Evolutionary conservation across 306 rosid species (phyloP), one percentile per base, ranked within the genome.

Genomic region (Clitoria ternatea): DNA sequence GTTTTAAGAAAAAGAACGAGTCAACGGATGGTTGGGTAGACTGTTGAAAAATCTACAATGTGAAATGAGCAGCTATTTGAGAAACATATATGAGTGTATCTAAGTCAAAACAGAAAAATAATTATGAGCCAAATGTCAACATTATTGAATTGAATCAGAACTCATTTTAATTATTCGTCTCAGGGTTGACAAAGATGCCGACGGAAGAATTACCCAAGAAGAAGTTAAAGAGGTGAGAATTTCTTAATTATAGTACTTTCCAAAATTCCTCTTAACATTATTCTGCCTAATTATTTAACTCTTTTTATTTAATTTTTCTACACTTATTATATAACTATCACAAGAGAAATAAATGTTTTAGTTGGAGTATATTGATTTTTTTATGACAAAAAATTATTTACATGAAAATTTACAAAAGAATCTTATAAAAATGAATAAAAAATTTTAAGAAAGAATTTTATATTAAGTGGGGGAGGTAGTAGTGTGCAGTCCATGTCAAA

Each of bases 151-250:
- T 65, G 2, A 27, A 69, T 71, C 47, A 7, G 29, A 49, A 69
- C 32, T 30, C 54, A 56, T 64, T 73, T 60, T 48, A 40, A 48
- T 70, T 32, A 29, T 40, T 35, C 20, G 42, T 55, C 66, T 57
- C 89, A 93, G 97, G 97, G 98, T 93, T 78, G 98, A 93, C 75
- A 90, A 88, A 77, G 76, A 93, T 66, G 96, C 92, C 2, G 98
- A 93, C 20, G 98, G 98, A 6, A 69, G 97, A 70, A 88, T 93
- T 61, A 82, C 92, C 0, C 89, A 80, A 60, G 86, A 81, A 72
- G 97, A 93, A 78, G 98, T 93, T 66, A 77, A 81, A 66, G 96
- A 93, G 98, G 98, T 90, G 35, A 71, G 60, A 2, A 1, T 54
- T 62, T 18, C 15, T 15, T 42, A 19, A 36, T 13, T 52, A 5